phyloP scores from a whole-genome alignment of 2,329 filamentous ascomycete genomes.

The Colletotrichum lini region DNA sequence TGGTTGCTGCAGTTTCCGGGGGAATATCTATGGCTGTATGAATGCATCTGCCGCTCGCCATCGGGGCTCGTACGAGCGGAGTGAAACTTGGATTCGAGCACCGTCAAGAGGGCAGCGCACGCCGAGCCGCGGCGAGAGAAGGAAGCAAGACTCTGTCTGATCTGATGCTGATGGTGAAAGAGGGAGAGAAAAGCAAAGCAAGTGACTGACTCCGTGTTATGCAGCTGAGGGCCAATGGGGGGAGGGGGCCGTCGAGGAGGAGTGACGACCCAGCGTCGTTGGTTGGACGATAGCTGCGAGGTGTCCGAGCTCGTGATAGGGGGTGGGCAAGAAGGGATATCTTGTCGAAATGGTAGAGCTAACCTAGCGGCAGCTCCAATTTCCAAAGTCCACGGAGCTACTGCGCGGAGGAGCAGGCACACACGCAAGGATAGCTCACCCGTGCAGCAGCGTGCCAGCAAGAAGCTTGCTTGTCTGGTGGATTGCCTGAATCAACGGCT shows the following conservation, averaged over 20 bases:
- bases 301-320: slow-evolving; percentile 27
- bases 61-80: background rate
- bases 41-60: background rate
- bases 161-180: slow-evolving; percentile 5
- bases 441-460: slow-evolving; percentile 5
- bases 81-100: background rate
- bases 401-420: background rate
- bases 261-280: slow-evolving; percentile 15
- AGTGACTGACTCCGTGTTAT: slow-evolving; percentile 36
- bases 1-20: slow-evolving; percentile 7
- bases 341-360: background rate
- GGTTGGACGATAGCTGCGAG: slow-evolving; percentile 22
- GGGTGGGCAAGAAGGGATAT: background rate
- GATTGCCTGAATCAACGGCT: slow-evolving; percentile 3
- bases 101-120: background rate
- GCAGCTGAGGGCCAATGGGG: slow-evolving; percentile 25
- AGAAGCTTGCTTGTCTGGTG: background rate
- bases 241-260: slow-evolving; percentile 1
- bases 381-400: background rate
- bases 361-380: slow-evolving; percentile 1
- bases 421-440: background rate
- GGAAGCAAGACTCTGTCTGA: slow-evolving; percentile 9
- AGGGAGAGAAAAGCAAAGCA: slow-evolving; percentile 26
- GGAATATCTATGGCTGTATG: background rate
- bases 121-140: background rate